Evolutionary conservation across 164 flowering plant genomes (phyloP).

Genomic region (Pachysandra terminalis): DNA sequence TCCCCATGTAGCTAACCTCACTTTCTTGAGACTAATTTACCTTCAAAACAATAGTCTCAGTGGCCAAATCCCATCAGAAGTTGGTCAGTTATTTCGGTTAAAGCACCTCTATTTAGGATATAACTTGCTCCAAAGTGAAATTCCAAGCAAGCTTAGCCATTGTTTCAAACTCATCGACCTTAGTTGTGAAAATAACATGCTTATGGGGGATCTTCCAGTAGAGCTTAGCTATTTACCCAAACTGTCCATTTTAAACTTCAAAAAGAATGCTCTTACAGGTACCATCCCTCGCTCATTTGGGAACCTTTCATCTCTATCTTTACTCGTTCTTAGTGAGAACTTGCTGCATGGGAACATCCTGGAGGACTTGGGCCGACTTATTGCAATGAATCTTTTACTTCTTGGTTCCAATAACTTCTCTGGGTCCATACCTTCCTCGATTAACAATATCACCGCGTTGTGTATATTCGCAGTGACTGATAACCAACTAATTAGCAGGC

Average conservation of each 20-base stretch:
- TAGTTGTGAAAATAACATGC: not conserved
- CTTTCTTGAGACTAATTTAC: slow-evolving; percentile 4
- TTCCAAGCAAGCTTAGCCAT: slow-evolving; percentile 20
- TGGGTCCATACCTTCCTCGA: slow-evolving; percentile 14
- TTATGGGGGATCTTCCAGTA: too few species aligned
- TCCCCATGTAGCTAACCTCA: slow-evolving; percentile 21
- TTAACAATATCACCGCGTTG: slow-evolving; percentile 10
- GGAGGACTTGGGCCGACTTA: slow-evolving; percentile 12
- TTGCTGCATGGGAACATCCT: slow-evolving; percentile 14
- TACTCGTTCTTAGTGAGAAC: too few species aligned
- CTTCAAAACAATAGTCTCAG: slow-evolving; percentile 21
- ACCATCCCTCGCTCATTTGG: slow-evolving; percentile 17
- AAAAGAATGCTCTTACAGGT: slow-evolving; percentile 5
- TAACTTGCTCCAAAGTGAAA: slow-evolving; percentile 14
- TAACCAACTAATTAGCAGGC: slow-evolving; percentile 14
- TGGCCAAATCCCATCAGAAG: slow-evolving; percentile 17
- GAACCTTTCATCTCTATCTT: slow-evolving; percentile 15
- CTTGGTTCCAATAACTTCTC: not conserved
- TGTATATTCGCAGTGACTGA: not conserved
- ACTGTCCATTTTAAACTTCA: too few species aligned
- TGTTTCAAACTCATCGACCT: slow-evolving; percentile 16
- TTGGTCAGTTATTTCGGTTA: slow-evolving; percentile 15
- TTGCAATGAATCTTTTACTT: too few species aligned
- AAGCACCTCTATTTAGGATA: not conserved
- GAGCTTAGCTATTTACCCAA: too few species aligned